Conservation (phyloP, 2,329 filamentous ascomycete genomes). For the Stachybotrys chartarum region DNA sequence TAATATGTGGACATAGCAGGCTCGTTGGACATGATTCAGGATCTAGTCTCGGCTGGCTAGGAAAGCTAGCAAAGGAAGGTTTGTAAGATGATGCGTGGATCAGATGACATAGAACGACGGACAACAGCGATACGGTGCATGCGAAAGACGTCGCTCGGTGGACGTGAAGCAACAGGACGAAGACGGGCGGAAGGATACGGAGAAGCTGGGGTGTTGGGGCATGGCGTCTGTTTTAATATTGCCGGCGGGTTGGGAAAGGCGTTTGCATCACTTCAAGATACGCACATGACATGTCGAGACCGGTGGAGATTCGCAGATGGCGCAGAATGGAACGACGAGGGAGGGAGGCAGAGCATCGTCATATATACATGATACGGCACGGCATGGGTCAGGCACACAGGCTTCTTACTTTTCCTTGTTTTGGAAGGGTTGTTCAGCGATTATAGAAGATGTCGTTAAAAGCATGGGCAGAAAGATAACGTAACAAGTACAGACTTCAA, state of each 20-base stretch:
- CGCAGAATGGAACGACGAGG: background rate
- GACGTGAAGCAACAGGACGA: background rate
- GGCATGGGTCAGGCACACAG: background rate
- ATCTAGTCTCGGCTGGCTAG: background rate
- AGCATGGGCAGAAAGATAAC: slow-evolving; percentile 12
- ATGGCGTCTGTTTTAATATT: background rate
- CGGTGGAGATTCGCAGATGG: background rate
- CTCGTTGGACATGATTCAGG: background rate
- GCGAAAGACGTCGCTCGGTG: no score
- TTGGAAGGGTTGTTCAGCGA: background rate
- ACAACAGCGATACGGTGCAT: no score
- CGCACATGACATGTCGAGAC: background rate
- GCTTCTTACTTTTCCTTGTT: background rate
- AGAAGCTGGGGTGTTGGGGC: background rate
- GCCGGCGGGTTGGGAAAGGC: background rate
- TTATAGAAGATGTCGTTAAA: slow-evolving; percentile 12
- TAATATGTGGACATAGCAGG: background rate
- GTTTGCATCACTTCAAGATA: background rate
- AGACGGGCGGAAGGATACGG: no score
- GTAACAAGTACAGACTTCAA: background rate
- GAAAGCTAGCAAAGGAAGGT: background rate
- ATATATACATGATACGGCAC: background rate
- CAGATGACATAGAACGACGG: background rate
- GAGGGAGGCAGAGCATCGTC: background rate
- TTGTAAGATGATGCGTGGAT: background rate